Conservation (phyloP, 805 yeast genomes). For the Wickerhamiella cacticola region DNA sequence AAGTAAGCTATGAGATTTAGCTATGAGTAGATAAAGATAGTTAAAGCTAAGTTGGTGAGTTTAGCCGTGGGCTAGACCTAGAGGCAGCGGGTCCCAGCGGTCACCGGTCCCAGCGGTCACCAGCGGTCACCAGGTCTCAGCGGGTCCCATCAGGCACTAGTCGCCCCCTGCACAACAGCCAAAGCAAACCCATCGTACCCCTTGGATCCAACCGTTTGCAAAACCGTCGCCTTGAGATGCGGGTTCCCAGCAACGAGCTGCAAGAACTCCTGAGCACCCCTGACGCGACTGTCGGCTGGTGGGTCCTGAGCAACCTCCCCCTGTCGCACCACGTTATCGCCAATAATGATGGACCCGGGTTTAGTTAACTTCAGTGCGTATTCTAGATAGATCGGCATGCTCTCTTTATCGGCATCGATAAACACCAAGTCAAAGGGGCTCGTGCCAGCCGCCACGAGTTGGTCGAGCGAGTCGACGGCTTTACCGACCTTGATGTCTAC, state of each 20-base stretch:
- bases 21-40: not conserved
- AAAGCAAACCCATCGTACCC: slow-evolving; percentile 9
- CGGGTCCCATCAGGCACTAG: not conserved
- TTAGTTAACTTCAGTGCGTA: slow-evolving; percentile 3
- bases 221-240: not conserved
- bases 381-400: slow-evolving; percentile 10
- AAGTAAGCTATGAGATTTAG: not conserved
- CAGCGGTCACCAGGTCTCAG: no score
- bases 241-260: slow-evolving; percentile 6
- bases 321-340: slow-evolving; percentile 7
- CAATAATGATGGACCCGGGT: slow-evolving; percentile 4
- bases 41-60: no score
- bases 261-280: slow-evolving; percentile 6
- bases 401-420: slow-evolving; percentile 10
- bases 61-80: no score
- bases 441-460: not conserved
- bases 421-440: slow-evolving; percentile 7
- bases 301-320: not conserved
- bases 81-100: no score
- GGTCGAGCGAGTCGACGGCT: slow-evolving; percentile 1
- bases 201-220: slow-evolving; percentile 10
- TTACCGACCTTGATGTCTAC: slow-evolving; percentile 1
- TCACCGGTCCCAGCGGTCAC: no score
- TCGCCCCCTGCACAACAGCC: not conserved
- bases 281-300: not conserved